A percentile compares a stretch with the other conserved stretches of the same genome.
Evolutionary conservation across 208 protist species (phyloP).

Genomic region (Novymonas esmeraldas): DNA sequence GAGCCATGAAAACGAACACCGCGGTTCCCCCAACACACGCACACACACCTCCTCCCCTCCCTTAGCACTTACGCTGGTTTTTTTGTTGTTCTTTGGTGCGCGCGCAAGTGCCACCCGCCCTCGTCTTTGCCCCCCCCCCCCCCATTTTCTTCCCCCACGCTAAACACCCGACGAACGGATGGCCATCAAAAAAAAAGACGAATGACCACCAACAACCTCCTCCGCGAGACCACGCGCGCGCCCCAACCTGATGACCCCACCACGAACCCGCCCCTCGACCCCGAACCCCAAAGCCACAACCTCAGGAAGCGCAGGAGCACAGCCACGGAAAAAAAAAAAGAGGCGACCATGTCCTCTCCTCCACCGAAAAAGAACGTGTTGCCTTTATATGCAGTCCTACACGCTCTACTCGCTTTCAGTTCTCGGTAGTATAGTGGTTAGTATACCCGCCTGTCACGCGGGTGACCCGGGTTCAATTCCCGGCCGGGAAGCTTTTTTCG

Average conservation of each 20-base stretch:
- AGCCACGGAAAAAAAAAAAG: too few species aligned
- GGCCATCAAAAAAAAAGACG: too few species aligned
- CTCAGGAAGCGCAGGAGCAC: too few species aligned
- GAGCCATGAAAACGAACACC: not conserved
- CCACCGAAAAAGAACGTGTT: too few species aligned
- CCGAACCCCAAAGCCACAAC: too few species aligned
- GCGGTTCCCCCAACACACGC: not conserved
- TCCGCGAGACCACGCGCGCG: too few species aligned
- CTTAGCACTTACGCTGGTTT: not conserved
- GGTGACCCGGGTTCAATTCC: conserved; percentile 94
- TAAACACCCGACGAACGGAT: too few species aligned
- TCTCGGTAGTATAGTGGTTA: conserved; percentile 94
- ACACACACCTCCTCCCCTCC: not conserved
- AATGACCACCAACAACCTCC: too few species aligned
- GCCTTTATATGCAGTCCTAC: too few species aligned
- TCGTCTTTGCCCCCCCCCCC: not conserved
- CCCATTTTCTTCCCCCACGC: not conserved
- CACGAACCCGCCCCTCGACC: too few species aligned
- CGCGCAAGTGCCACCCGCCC: not conserved
- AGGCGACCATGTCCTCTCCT: not conserved
- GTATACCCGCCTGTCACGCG: conserved; percentile 94
- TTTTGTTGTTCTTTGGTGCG: not conserved
- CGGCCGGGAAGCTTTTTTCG: conserved; percentile 80
- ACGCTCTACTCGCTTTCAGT: conserved; percentile 6
- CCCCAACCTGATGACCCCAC: too few species aligned